Evolutionary conservation across 768 basidiomycete species (phyloP), one percentile per base, ranked within the genome.

Genomic region (Floccularia luteovirens): DNA sequence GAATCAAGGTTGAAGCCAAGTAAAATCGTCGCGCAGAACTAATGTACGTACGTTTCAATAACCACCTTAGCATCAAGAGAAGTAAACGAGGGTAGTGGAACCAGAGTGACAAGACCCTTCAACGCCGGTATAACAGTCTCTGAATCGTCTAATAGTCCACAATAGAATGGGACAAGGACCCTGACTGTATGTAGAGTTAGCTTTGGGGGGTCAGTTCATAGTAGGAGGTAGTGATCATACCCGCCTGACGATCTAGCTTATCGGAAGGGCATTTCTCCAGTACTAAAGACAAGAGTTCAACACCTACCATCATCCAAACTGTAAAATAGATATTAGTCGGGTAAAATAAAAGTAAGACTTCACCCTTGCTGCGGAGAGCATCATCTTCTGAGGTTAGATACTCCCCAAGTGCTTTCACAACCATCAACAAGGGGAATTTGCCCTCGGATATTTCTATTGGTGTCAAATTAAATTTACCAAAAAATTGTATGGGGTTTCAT

Each of bases 311-410:
- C 20, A 42, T 32, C 35, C 39, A 39, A 41, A 41, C 30, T 30
- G 28, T 16, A 22, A 23, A 5, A 41, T 24, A 46, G n/a, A 40
- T 20, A 34, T 10, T 10, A n/a, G 13, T n/a, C 7, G 10, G 33
- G 10, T n/a, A 7, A 10, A 7, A 20, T 8, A 17, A 11, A 32
- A 27, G 25, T 13, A 12, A 31, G 3, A 14, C 10, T 17, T 12
- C 54, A 90, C 94, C 94, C 69, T 90, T 90, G 6, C 76, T 74
- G 21, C 94, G 73, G 8, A 84, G 59, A 3, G 69, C 65, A 49
- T 83, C 87, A 40, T 94, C 86, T 42, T 92, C 88, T 1, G 89
- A 80, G 0, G 89, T 93, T 11, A 99, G 66, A 52, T 86, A 91
- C 48, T 88, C 83, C 30, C 90, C 90, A 0, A 96, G 72, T 19